A percentile compares a stretch with the other conserved stretches of the same genome.
Evolutionary conservation across 495 filamentous ascomycete species (phyloP).

Genomic region (Penicillium angulare): DNA sequence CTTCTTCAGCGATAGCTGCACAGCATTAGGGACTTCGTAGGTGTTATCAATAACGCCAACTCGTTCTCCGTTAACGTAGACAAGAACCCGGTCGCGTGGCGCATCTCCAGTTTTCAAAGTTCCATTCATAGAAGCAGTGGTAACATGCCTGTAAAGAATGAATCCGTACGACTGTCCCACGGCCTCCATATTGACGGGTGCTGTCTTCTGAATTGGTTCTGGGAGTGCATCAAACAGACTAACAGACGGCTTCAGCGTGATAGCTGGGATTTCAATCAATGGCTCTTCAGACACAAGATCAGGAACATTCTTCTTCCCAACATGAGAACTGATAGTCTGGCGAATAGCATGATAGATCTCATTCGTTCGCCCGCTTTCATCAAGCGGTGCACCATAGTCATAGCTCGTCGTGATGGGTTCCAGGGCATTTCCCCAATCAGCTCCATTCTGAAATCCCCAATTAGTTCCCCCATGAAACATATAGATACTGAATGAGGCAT

Average conservation of each 20-base stretch:
- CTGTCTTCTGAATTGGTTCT: constrained; percentile 1
- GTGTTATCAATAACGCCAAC: constrained; percentile 44
- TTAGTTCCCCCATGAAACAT: constrained; percentile 52
- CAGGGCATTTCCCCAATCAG: constrained; percentile 36
- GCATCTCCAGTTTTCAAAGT: constrained; percentile 34
- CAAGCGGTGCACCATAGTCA: constrained; percentile 47
- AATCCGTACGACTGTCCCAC: constrained; percentile 41
- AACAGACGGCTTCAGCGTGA: constrained; percentile 23
- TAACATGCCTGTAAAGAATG: constrained; percentile 39
- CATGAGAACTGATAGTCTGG: constrained; percentile 33
- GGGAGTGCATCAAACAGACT: constrained; percentile 33
- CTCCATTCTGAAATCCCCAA: constrained; percentile 45
- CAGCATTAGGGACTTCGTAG: constrained; percentile 32
- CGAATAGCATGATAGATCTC: constrained; percentile 39
- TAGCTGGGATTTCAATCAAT: constrained; percentile 22
- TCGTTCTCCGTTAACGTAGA: constrained; percentile 40
- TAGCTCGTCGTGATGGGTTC: constrained; percentile 44
- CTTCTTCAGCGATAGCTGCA: constrained; percentile 28
- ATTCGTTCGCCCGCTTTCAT: constrained; percentile 46
- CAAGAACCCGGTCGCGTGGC: constrained; percentile 42
- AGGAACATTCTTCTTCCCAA: constrained; percentile 28
- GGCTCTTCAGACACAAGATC: constrained; percentile 29
- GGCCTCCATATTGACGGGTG: constrained; percentile 42
- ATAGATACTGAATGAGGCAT: constrained; percentile 44
- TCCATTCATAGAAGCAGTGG: constrained; percentile 21